A percentile compares a stretch with the other conserved stretches of the same genome.
Evolutionary conservation across 306 rosid species (phyloP).

Genomic region (Amphicarpaea edgeworthii): DNA sequence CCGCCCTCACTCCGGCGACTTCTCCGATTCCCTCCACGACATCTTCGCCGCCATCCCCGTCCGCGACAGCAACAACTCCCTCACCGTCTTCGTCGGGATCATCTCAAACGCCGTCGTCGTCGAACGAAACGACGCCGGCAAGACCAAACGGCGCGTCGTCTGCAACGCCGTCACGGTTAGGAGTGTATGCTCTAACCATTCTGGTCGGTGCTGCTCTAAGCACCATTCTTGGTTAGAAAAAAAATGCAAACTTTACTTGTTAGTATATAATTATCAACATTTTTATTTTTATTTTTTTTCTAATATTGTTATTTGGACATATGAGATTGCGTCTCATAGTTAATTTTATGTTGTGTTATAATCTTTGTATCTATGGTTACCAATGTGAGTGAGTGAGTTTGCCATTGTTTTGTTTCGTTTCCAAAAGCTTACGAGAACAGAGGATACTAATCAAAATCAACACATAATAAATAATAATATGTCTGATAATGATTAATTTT

Average conservation of each 20-base stretch:
- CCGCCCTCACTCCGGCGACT: conserved; percentile 7
- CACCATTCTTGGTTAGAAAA: conserved; percentile 39
- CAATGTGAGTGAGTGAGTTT: not conserved
- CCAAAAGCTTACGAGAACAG: not conserved
- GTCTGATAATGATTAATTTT: not conserved
- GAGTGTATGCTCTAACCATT: conserved; percentile 44
- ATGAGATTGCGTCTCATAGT: conserved; percentile 25
- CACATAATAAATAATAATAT: not conserved
- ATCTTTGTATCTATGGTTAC: not conserved
- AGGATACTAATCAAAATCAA: not conserved
- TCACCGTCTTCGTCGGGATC: conserved; percentile 45
- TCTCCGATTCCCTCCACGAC: not conserved
- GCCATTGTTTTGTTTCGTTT: not conserved
- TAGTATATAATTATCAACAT: conserved; percentile 22
- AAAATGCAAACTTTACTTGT: not conserved
- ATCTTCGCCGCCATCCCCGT: too few relatives aligned
- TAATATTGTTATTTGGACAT: conserved; percentile 36
- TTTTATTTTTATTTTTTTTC: not conserved
- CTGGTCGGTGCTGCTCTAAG: conserved; percentile 49
- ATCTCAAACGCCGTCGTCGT: not conserved
- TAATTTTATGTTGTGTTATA: not conserved
- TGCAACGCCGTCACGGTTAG: conserved; percentile 41
- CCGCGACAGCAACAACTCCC: conserved; percentile 20
- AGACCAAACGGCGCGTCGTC: not conserved
- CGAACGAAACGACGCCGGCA: conserved; percentile 34